Conservation (phyloP, 2,329 filamentous ascomycete genomes). For the Ceratocystis albifundus region DNA sequence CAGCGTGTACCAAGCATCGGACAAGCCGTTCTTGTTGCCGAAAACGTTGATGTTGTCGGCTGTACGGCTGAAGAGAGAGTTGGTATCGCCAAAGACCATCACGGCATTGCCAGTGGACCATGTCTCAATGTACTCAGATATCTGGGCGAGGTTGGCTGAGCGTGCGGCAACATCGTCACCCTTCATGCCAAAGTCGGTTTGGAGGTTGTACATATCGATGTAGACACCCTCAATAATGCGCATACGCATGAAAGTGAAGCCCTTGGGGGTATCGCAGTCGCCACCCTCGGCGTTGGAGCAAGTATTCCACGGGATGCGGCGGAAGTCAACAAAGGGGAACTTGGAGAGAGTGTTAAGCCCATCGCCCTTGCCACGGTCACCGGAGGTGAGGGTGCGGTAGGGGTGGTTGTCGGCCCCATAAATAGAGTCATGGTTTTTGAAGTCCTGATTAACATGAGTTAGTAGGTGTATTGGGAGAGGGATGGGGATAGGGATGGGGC, state of each 20-base stretch:
- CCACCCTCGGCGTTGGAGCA: constrained; percentile 44
- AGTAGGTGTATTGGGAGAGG: not conserved
- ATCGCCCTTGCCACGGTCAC: constrained; percentile 50
- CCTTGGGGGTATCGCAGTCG: constrained; percentile 59
- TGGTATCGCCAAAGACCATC: constrained; percentile 53
- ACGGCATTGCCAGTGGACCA: constrained; percentile 51
- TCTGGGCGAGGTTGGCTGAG: constrained; percentile 48
- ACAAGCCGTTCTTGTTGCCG: constrained; percentile 40
- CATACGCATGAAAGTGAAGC: constrained; percentile 55
- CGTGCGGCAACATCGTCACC: constrained; percentile 43
- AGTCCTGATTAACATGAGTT: constrained; percentile 35
- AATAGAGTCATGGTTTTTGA: constrained; percentile 55
- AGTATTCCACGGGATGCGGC: constrained; percentile 46
- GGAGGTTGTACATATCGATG: constrained; percentile 55
- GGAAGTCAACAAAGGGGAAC: constrained; percentile 44
- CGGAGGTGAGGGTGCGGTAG: constrained; percentile 51
- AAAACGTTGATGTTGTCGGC: constrained; percentile 45
- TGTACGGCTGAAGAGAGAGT: constrained; percentile 50
- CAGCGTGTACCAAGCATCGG: constrained; percentile 50
- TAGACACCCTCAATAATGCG: constrained; percentile 38
- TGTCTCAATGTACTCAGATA: constrained; percentile 44
- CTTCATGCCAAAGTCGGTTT: constrained; percentile 51
- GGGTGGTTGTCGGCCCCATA: constrained; percentile 50
- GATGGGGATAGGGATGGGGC: too few species aligned
- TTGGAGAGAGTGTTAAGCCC: constrained; percentile 54